Percentiles rank a stretch among this genome's conserved stretches.
phyloP scores from a whole-genome alignment of 2,329 filamentous ascomycete species.

The Fusarium duplospermum region DNA sequence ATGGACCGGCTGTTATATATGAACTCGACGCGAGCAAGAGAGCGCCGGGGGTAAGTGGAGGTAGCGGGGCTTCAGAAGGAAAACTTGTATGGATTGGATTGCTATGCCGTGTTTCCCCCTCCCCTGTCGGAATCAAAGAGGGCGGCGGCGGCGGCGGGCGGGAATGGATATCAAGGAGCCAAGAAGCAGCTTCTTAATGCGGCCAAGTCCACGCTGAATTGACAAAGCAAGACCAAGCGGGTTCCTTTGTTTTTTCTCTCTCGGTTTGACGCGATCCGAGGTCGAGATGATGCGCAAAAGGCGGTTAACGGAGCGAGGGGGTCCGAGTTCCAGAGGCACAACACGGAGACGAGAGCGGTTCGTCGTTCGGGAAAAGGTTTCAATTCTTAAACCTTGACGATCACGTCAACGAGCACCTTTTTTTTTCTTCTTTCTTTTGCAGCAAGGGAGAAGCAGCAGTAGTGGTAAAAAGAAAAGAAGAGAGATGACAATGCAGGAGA shows the following conservation, averaged over 20 bases:
- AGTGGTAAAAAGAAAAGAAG: neutral
- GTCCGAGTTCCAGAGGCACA: neutral
- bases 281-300: conserved; percentile 33
- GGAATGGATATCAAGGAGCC: conserved; percentile 31
- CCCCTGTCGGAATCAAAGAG: neutral
- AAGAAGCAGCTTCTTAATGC: conserved; percentile 24
- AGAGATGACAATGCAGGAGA: neutral
- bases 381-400: conserved; percentile 33
- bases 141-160: too few relatives aligned
- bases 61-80: conserved; percentile 27
- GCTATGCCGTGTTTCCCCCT: neutral
- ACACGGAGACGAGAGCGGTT: too few relatives aligned
- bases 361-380: conserved; percentile 5
- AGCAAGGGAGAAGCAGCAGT: conserved; percentile 17
- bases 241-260: neutral
- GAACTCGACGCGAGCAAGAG: conserved; percentile 9
- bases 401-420: conserved; percentile 37
- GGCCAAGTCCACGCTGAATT: conserved; percentile 25
- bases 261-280: conserved; percentile 40
- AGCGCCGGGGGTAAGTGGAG: conserved; percentile 26
- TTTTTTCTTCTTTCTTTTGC: neutral
- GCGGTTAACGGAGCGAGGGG: conserved; percentile 14
- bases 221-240: neutral
- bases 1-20: conserved; percentile 25
- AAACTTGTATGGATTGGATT: conserved; percentile 12